Evolutionary conservation across 2,329 filamentous ascomycete genomes (phyloP), one percentile per base, ranked within the genome.

Genomic region (Byssochlamys sp.): DNA sequence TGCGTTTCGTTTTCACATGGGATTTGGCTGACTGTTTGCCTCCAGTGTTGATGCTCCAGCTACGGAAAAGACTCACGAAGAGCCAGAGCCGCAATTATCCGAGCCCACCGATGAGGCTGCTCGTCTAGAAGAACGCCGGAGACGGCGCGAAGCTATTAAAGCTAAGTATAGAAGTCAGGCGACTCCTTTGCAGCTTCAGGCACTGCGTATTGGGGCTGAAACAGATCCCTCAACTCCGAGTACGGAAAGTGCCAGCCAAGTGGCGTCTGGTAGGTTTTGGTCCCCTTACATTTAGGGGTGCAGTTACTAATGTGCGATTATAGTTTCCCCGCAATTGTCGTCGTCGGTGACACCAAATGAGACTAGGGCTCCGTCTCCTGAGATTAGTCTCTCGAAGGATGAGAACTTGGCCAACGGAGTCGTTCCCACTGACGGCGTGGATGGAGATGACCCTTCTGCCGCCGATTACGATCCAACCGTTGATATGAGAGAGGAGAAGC

Each of bases 401-500:
- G 80, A 83, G 57, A 83, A 86, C 62, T 79, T 90, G 62, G 83
- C 84, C 71, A 88, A 89, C 67, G 62, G 68, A 65, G 61, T 58
- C 60, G 63, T 69, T 57, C 63, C 72, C 62, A 64, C 74, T 61
- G 64, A 70, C 49, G 70, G 70, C 62, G 72, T 73, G 61, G 82
- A 84, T 52, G 81, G 82, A 55, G 87, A 94, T 66, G 90, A 87
- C 5, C 88, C 89, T 4, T 96, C 91, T n/a, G 91, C 91, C 52
- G 91, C 90, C 59, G 90, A 96, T 71, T 96, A 96, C 70, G 90
- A 96, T 68, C 91, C 91, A 1, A 94, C 86, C 1, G 80, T 86
- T 63, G 91, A 96, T 69, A 94, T 92, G 88, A 81, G 87, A 70
- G 89, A 95, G 71, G 91, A 96, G 64, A 84, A 85, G 66, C 80